Base-by-base conservation (phyloP, 257 asterid species). In the Scutellaria baicalensis region DNA sequence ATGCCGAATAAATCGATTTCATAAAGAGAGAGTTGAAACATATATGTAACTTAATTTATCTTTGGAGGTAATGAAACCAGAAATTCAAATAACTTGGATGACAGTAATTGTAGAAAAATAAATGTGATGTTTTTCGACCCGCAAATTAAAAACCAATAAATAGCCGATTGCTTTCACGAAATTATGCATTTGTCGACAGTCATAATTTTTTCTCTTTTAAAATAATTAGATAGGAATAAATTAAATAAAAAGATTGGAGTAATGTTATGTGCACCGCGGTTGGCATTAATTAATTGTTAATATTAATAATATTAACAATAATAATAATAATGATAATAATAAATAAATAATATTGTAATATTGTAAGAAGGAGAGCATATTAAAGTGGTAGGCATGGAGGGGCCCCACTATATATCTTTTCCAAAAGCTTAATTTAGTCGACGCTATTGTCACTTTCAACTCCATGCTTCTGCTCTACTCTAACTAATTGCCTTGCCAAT, bases 141-240 rank as follows among this genome's bases (percentile, higher is more conserved):
- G 48, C 10, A 18, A 56, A n/a, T 69, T 56, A 43, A 56, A 57
- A 57, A n/a, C 20, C 58, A 56, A 27, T 57, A 43, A 68, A 69
- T 69, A 44, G 74, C 74, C 66, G 48, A 16, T 69, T 44, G 67
- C 66, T 44, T 57, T 43, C 44, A 9, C 48, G 6, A 64, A 31
- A 35, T 59, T 8, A 35, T n/a, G 27, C 64, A 35, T 35, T 67
- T 52, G 6, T 49, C 7, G n/a, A 43, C 23, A 0, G 6, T 17
- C 7, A 8, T 40, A 13, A 68, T n/a, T 58, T 14, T 2, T 5
- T 40, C 40, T 42, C 16, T 11, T 13, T 44, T 68, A 18, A 43
- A 31, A 43, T 56, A 43, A 68, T 51, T 36, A 52, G 16, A 66
- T 36, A 52, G 16, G 23, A 14, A 14, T 3, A 6, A 54, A 40